Evolutionary conservation across 2,329 filamentous ascomycete genomes (phyloP), one percentile per base, ranked within the genome.

Genomic region (Ophiocordyceps camponoti-saundersi): DNA sequence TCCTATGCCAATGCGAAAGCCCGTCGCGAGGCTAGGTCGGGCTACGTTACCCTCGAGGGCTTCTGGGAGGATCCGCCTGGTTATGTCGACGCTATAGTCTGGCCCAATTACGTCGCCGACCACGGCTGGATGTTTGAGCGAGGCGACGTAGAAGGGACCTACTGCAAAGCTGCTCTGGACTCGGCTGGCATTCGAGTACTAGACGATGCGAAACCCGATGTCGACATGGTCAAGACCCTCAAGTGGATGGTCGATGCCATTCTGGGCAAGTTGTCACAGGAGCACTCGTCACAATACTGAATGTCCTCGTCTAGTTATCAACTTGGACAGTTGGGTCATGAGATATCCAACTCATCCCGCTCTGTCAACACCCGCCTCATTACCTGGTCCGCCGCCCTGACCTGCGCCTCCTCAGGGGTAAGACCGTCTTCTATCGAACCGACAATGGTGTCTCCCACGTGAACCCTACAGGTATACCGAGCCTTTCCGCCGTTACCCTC

Each of bases 1-100:
- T 75, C 77, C 26, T 80, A 81, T 49, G 66, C 66, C 13, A 74
- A 65, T 40, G 81, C 81, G 3, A 83, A 81, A 56, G 64, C 68
- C 32, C 71, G 85, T 22, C 68, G 85, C 29, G 77, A 83, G 57
- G 78, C 77, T 0, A 68, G 85, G 47, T 78, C 74, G 53, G 85
- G 85, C 12, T 92, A 92, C 60, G 83, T 87, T 29, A 90, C 85
- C 3, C 63, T 83, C 6, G 79, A 95, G 57, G 90, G 89, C 26
- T 98, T 95, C 66, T 98, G 92, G 92, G 74, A 80, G 48, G 92
- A 98, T 62, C 92, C 92, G 0, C 87, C 87, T 0, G 89, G 86
- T 0, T 98, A 96, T 61, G 88, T 96, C 36, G 89, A 96, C 60
- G 77, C 84, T 59, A 75, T 98, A 47, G 92, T 98, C 5, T 98